Conservation (phyloP, 768 basidiomycete species). For the Mycena epipterygia region DNA sequence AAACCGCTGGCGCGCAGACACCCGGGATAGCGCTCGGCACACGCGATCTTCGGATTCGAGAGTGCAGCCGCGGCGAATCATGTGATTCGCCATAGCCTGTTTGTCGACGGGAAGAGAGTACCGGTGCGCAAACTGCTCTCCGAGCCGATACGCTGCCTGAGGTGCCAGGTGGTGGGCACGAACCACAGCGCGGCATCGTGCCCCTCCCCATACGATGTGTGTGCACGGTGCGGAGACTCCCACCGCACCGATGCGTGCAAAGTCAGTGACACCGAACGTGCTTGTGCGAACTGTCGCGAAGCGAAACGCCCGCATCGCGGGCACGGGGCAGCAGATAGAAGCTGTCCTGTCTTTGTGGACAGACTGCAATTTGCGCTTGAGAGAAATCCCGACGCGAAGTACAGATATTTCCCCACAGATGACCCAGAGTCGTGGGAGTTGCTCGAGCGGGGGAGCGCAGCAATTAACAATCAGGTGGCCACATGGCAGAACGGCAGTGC, state of each 20-base stretch:
- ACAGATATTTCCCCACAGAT: not conserved
- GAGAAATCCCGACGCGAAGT: not conserved
- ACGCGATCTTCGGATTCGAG: slow-evolving; percentile 27
- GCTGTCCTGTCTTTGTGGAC: not conserved
- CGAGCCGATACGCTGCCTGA: slow-evolving; percentile 34
- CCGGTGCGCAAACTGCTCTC: slow-evolving; percentile 27
- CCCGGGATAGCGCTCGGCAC: slow-evolving; percentile 31
- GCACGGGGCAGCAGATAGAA: not conserved
- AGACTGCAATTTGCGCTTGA: slow-evolving; percentile 4
- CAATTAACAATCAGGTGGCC: not conserved
- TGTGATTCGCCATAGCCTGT: slow-evolving; percentile 15
- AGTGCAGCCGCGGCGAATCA: slow-evolving; percentile 31
- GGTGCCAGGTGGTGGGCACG: slow-evolving; percentile 38
- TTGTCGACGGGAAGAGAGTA: slow-evolving; percentile 32
- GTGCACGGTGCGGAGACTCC: slow-evolving; percentile 33
- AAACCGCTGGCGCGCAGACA: slow-evolving; percentile 37
- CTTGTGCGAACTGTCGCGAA: not conserved
- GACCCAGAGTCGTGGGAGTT: not conserved
- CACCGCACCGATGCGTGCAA: slow-evolving; percentile 25
- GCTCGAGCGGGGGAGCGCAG: not conserved
- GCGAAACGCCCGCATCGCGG: not conserved
- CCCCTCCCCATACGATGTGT: slow-evolving; percentile 9
- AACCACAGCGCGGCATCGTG: slow-evolving; percentile 32
- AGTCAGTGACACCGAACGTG: not conserved
- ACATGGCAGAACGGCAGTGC: not conserved